Base-by-base conservation (phyloP, 768 basidiomycete genomes). In the Tulasnella sp. region DNA sequence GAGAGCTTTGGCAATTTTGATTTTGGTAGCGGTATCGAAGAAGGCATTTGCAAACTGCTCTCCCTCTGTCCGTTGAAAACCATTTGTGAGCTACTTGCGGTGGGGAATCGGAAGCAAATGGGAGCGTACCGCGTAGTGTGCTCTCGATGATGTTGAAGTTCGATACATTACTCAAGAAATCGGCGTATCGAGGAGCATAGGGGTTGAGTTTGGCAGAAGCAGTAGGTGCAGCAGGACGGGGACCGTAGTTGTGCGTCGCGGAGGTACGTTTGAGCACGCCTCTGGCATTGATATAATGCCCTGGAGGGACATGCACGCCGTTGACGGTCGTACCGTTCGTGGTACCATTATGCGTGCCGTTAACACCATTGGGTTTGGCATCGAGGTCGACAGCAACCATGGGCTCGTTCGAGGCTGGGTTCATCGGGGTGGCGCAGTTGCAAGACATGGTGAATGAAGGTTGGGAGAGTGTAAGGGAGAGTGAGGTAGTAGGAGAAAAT, bases 31-130 rank as follows among this genome's bases (percentile, higher is more conserved):
- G 68, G 91, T 92, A 68, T 96, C 94, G 69, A 98, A 99, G 78
- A 99, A 99, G 53, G 96, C 94, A 68, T 98, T 99, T 62, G 96
- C 96, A 66, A 99, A 99, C 69, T 99, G 93, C 70, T 96, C 93
- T 58, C 92, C 93, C 84, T 96, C 93, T 94, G 65, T 35, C 14
- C 37, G 39, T 27, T 15, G 6, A n/a, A n/a, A n/a, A n/a, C n/a
- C 34, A 27, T 17, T 14, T 8, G 17, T 15, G 25, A 0, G 19
- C 23, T n/a, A 40, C 0, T 8, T 2, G n/a, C n/a, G 6, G 21
- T 19, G 6, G 12, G n/a, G 21, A 21, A 37, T 15, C 25, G 2
- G 32, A 29, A 19, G 21, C 12, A 34, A 17, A 14, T 40, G 31
- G 43, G 17, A 21, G 73, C 79, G 52, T 39, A 90, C 92, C 91